Conservation (phyloP, 176 grass and related monocot genomes). For the Typha latifolia region DNA sequence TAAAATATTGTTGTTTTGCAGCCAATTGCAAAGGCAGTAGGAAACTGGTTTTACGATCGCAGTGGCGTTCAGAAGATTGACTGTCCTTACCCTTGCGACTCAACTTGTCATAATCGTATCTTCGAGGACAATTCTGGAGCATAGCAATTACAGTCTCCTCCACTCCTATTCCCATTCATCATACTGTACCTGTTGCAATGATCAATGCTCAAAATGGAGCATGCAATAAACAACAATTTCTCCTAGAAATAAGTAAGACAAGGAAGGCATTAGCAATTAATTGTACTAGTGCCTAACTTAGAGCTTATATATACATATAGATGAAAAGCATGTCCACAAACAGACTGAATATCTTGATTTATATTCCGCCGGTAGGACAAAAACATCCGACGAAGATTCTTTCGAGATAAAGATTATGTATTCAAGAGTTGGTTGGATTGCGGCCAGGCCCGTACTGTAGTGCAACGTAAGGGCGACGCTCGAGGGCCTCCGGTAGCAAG, state of each 20-base stretch:
- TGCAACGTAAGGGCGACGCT: no score
- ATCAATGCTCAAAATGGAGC: constrained; percentile 16
- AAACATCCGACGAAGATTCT: no score
- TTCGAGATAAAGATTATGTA: no score
- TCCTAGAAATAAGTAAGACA: constrained; percentile 13
- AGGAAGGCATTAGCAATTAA: constrained; percentile 13
- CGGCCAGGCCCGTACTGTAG: no score
- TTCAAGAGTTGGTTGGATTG: no score
- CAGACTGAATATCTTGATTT: no score
- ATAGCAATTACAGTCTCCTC: constrained; percentile 44
- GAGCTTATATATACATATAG: neutral
- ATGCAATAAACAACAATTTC: constrained; percentile 14
- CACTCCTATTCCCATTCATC: constrained; percentile 20
- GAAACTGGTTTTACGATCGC: constrained; percentile 54
- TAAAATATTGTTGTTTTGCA: constrained; percentile 8
- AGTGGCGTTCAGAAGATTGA: constrained; percentile 39
- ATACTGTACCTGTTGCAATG: constrained; percentile 15
- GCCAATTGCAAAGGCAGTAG: constrained; percentile 48
- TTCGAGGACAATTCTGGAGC: constrained; percentile 20
- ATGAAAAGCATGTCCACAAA: no score
- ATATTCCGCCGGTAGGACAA: no score
- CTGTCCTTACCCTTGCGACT: constrained; percentile 66
- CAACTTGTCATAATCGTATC: constrained; percentile 42
- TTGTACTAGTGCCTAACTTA: constrained; percentile 1
- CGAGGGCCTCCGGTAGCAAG: no score